Conservation (phyloP, 306 rosid genomes). For the Canavalia ensiformis region DNA sequence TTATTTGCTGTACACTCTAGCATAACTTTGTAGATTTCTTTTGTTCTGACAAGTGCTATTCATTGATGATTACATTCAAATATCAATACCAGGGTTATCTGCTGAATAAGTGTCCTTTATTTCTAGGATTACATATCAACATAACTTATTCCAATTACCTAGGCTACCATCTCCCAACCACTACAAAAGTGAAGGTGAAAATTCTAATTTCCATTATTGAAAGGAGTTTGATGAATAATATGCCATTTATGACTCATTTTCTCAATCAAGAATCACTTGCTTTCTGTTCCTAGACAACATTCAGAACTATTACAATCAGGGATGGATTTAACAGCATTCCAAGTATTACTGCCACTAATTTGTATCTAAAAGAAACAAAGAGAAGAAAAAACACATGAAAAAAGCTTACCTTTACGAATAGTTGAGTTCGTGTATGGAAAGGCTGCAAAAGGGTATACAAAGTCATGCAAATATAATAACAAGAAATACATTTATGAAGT, state of each 20-base stretch:
- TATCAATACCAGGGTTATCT: neutral
- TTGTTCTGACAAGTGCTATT: conserved; percentile 1
- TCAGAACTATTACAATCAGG: conserved; percentile 36
- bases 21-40: conserved; percentile 6
- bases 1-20: conserved; percentile 14
- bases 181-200: conserved; percentile 3
- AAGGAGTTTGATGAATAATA: conserved; percentile 33
- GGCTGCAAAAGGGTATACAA: conserved; percentile 76
- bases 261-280: conserved; percentile 28
- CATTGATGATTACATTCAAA: neutral
- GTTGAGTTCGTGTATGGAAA: conserved; percentile 80
- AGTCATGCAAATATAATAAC: conserved; percentile 19
- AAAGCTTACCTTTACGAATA: conserved; percentile 80
- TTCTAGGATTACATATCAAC: conserved; percentile 12
- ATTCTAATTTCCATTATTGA: conserved; percentile 23
- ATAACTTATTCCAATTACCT: conserved; percentile 6
- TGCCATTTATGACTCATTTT: conserved; percentile 19
- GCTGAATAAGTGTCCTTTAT: neutral
- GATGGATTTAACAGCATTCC: conserved; percentile 14
- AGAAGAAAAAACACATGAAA: conserved; percentile 11
- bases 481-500: neutral
- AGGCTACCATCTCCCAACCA: neutral
- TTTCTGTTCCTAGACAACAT: conserved; percentile 24
- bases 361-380: neutral
- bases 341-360: conserved; percentile 23